Evolutionary conservation across 352 stramenopile genomes (phyloP), one percentile per base, ranked within the genome.

Genomic region (Globisporangium yorkense): DNA sequence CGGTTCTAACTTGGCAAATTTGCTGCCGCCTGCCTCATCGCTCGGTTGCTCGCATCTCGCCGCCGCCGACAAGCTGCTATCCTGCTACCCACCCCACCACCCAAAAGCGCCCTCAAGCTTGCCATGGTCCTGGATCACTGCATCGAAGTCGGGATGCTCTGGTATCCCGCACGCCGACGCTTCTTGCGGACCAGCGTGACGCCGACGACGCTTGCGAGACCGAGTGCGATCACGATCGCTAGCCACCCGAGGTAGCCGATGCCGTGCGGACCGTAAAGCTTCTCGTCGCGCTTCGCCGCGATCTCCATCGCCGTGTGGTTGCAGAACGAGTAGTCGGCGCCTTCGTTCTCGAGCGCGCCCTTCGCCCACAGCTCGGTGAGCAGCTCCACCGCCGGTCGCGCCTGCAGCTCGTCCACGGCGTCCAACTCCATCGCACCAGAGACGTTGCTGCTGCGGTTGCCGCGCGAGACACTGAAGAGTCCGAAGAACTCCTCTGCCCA

Each of bases 401-500:
- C 53, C n/a, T 67, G 45, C 39, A 88, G 56, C 37, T 64, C 51
- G 56, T 81, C 65, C n/a, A 72, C 56, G 37, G 37, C 61, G 47
- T 52, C 15, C 15, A 27, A 15, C n/a, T 47, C 18, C 18, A 47
- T 15, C n/a, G 43, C 58, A 8, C 68, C 56, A 1, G 65, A 29
- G 9, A 49, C 58, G 16, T 61, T 33, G 4, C 59, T 33, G 4
- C 59, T 20, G 1, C 59, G 20, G 3, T 59, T 51, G 18, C 58
- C 16, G 16, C 58, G 48, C 24, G 54, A 63, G 3, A 59, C 66
- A 7, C 67, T 27, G 41, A 63, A 84, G 18, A 84, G 65, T 12
- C 79, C 79, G 51, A 88, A 89, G 63, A 67, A 88, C 58, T 89
- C 79, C 51, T 88, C 79, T 2, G 79, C 74, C 18, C 83, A 62